phyloP scores from a whole-genome alignment of 2,329 filamentous ascomycete species.

The Colletotrichum gigasporum region DNA sequence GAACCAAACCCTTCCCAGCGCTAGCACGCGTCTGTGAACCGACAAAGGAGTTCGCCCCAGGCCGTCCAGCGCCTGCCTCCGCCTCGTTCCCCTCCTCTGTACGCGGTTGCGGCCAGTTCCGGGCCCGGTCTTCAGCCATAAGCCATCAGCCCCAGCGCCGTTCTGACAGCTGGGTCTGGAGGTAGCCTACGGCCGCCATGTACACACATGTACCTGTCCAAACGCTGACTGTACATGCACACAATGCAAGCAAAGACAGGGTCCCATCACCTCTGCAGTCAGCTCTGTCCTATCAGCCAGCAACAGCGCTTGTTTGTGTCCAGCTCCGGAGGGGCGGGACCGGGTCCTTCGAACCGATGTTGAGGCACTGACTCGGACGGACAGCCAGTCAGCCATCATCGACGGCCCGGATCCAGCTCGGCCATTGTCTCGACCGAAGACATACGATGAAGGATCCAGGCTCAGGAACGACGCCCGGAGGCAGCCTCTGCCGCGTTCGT shows the following conservation, averaged over 20 bases:
- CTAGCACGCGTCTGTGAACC: background rate
- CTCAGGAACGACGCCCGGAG: background rate
- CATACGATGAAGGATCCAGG: conserved; percentile 14
- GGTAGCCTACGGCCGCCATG: no score
- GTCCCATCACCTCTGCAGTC: background rate
- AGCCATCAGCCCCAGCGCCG: conserved; percentile 5
- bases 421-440: conserved; percentile 4
- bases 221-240: conserved; percentile 1
- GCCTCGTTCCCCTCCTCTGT: background rate
- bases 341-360: conserved; percentile 5
- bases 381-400: conserved; percentile 1
- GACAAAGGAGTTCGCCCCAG: conserved; percentile 5
- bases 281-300: conserved; percentile 11
- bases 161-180: background rate
- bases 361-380: conserved; percentile 12
- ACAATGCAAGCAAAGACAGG: conserved; percentile 3
- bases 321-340: conserved; percentile 14
- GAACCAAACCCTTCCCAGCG: background rate
- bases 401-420: background rate
- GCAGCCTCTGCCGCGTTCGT: background rate
- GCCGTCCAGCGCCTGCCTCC: background rate
- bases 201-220: background rate
- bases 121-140: conserved; percentile 4
- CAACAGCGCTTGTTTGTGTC: background rate
- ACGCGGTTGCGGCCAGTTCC: conserved; percentile 24